phyloP scores from a whole-genome alignment of 805 yeast genomes.

The Saccharomycopsis selenospora region DNA sequence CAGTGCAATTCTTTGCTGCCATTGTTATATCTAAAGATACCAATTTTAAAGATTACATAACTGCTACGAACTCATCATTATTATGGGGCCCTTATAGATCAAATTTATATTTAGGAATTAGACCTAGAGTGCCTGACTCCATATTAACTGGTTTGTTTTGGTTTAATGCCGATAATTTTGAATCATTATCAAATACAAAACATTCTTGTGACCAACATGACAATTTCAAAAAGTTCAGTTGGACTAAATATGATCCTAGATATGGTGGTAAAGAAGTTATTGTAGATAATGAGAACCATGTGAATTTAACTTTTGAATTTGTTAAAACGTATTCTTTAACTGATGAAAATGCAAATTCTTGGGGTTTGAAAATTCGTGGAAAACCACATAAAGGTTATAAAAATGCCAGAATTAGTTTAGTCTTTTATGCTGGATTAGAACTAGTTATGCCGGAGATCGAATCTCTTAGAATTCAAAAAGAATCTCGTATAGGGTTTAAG shows the following conservation, averaged over 20 bases:
- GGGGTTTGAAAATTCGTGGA: constrained; percentile 75
- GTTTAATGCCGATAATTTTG: constrained; percentile 59
- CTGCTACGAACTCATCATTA: constrained; percentile 42
- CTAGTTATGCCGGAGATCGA: constrained; percentile 25
- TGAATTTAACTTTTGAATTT: constrained; percentile 63
- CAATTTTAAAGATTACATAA: constrained; percentile 23
- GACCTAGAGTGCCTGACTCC: constrained; percentile 74
- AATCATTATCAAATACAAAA: constrained; percentile 50
- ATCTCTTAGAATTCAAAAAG: constrained; percentile 28
- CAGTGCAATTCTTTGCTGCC: too few relatives aligned
- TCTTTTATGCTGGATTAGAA: constrained; percentile 76
- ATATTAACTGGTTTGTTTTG: constrained; percentile 79
- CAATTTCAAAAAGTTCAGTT: constrained; percentile 65
- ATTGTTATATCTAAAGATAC: too few relatives aligned
- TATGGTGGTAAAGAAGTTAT: constrained; percentile 77
- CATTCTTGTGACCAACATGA: constrained; percentile 74
- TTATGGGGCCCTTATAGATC: constrained; percentile 94
- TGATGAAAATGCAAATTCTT: constrained; percentile 52
- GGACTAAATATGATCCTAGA: constrained; percentile 86
- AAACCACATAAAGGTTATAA: constrained; percentile 46
- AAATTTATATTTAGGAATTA: constrained; percentile 74
- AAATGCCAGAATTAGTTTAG: constrained; percentile 50
- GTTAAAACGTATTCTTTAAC: constrained; percentile 44
- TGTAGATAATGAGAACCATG: constrained; percentile 54
- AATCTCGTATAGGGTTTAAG: constrained; percentile 34